Evolutionary conservation across 2,329 filamentous ascomycete genomes (phyloP).

Genomic region (Colletotrichum falcatum): DNA sequence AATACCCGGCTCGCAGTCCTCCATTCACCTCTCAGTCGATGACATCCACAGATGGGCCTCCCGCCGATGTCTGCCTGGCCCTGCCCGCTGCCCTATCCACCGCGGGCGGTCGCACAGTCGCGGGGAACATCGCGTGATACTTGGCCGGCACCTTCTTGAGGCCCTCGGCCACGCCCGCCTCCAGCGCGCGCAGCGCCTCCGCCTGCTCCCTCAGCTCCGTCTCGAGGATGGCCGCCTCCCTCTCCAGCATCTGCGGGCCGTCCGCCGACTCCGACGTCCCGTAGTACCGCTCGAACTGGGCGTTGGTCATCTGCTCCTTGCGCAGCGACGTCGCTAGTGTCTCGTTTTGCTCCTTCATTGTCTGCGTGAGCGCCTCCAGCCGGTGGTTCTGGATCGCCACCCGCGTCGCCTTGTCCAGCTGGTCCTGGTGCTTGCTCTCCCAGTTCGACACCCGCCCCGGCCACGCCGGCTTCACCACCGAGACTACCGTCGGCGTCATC

Average conservation of each 20-base stretch:
- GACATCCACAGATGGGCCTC: neutral
- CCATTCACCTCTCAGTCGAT: neutral
- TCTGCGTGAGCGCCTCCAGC: conserved; percentile 39
- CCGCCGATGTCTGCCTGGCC: neutral
- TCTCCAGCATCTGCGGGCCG: conserved; percentile 20
- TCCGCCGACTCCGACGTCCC: neutral
- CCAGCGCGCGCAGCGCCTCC: neutral
- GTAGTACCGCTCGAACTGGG: conserved; percentile 37
- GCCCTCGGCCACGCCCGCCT: conserved; percentile 1
- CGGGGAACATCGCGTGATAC: neutral
- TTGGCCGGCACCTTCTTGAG: neutral
- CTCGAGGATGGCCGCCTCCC: conserved; percentile 5
- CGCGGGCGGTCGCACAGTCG: neutral
- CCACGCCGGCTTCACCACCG: conserved; percentile 45
- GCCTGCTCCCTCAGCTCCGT: conserved; percentile 7
- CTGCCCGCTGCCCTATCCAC: neutral
- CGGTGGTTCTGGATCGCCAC: conserved; percentile 31
- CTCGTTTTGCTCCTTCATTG: conserved; percentile 35
- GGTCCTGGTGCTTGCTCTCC: conserved; percentile 44
- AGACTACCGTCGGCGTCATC: conserved; percentile 54
- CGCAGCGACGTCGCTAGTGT: conserved; percentile 33
- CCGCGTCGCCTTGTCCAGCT: conserved; percentile 43
- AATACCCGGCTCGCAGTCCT: too few species aligned
- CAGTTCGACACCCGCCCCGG: conserved; percentile 50
- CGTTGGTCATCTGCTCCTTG: conserved; percentile 20